Conservation (phyloP, 768 basidiomycete species). For the Pleurotus tuoliensis region DNA sequence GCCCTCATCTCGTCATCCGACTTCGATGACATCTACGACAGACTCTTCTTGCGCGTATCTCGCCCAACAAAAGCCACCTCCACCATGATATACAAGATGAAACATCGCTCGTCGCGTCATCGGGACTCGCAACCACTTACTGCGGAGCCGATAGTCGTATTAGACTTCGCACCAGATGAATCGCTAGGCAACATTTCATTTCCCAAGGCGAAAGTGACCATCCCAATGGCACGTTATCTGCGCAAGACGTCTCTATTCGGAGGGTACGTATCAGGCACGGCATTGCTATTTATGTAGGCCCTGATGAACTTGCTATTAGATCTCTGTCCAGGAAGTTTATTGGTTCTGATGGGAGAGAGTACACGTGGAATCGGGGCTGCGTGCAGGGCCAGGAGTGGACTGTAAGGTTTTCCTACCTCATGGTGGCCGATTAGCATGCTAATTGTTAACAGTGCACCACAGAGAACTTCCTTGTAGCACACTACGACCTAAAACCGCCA, state of each 20-base stretch:
- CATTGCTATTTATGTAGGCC: constrained; percentile 6
- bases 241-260: constrained; percentile 62
- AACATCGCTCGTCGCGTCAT: constrained; percentile 57
- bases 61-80: constrained; percentile 39
- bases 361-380: constrained; percentile 59
- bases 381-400: constrained; percentile 69
- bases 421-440: constrained; percentile 1
- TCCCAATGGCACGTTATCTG: constrained; percentile 65
- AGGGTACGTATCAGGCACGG: constrained; percentile 40
- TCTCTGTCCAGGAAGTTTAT: constrained; percentile 66
- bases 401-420: constrained; percentile 39
- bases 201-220: constrained; percentile 31
- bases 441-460: constrained; percentile 43
- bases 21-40: constrained; percentile 78
- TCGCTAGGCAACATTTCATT: constrained; percentile 61
- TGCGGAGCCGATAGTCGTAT: constrained; percentile 48
- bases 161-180: constrained; percentile 58
- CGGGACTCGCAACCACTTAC: constrained; percentile 50
- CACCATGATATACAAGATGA: constrained; percentile 64
- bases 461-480: constrained; percentile 31
- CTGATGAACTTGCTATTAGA: constrained; percentile 26
- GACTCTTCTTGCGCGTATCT: constrained; percentile 62
- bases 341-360: constrained; percentile 67
- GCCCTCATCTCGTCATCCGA: constrained; percentile 51
- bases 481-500: constrained; percentile 27